Conservation (phyloP, 148 eudicot species). For the Spergularia bocconei region DNA sequence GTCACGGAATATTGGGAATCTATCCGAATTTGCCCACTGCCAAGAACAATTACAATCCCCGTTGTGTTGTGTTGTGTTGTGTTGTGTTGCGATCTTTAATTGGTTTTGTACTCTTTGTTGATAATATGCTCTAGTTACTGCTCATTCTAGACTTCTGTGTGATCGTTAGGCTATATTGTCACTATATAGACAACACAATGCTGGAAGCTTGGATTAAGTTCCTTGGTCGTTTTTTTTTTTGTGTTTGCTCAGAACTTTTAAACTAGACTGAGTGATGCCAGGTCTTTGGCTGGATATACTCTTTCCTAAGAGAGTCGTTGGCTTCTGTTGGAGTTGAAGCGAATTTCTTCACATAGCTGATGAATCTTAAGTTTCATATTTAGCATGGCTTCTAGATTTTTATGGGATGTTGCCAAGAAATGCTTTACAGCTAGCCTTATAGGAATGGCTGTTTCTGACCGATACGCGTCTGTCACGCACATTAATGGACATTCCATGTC, state of each 20-base stretch:
- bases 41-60: too few species aligned
- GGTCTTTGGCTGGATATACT: background rate
- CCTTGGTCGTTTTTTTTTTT: background rate
- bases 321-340: conserved; percentile 21
- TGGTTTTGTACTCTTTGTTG: too few species aligned
- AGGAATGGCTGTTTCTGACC: conserved; percentile 70
- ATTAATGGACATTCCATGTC: conserved; percentile 80
- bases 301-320: background rate
- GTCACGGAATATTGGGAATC: too few species aligned
- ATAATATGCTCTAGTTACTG: too few species aligned
- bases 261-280: background rate
- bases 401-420: conserved; percentile 61
- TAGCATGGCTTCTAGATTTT: conserved; percentile 49
- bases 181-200: too few species aligned
- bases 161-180: too few species aligned
- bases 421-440: conserved; percentile 60
- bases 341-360: conserved; percentile 32
- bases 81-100: too few species aligned
- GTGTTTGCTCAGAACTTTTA: background rate
- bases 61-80: too few species aligned
- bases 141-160: too few species aligned
- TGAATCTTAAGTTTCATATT: conserved; percentile 17
- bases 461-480: conserved; percentile 50
- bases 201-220: too few species aligned
- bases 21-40: too few species aligned